Base-by-base conservation (phyloP, 2,329 filamentous ascomycete species). In the Lachnellula subtilissima region DNA sequence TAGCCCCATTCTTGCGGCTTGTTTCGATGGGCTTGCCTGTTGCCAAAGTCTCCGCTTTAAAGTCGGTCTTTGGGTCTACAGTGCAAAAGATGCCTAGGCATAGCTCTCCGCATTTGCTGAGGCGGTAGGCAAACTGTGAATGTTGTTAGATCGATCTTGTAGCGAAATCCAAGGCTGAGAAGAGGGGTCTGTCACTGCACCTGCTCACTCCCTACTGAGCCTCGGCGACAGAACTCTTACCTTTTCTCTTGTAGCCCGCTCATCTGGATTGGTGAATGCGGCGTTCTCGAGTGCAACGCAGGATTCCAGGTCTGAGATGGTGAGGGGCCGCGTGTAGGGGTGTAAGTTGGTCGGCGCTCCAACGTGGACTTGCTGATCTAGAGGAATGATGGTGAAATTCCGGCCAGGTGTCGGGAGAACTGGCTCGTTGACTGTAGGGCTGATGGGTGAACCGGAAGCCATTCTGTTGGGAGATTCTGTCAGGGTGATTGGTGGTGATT, bases 41-140 rank as follows among this genome's bases (percentile, higher is more conserved):
- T 62, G 75, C 70, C 63, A 81, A 70, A 58, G 84, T 87, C 59
- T 80, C 74, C 52, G 80, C 72, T 63, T 75, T 67, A 67, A 79
- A 74, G 66, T 79, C 70, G 66, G 77, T 76, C 45, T 70, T 70
- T 14, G 78, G 73, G 25, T 70, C 70, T 14, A 82, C 78, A 14
- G 84, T 87, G 61, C 87, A 88, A 75, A 93, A 96, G 54, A 96
- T 74, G 28, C 91, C 92, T 52, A 92, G 77, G 69, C 83, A 87
- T 54, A 96, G 80, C 67, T 92, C 88, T 40, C 88, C 85, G 69
- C 88, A 92, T 67, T 77, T 80, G 25, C 79, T 81, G 25, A 96
- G 81, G 59, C 90, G 87, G 72, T 95, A 95, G 55, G 81, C 75
- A 67, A 94, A 84, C 89, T 93, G 67, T 40, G 15, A 48, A 43